A percentile compares a stretch with the other conserved stretches of the same genome.
Conservation (phyloP, 768 basidiomycete genomes). For the Tulasnella sp. region DNA sequence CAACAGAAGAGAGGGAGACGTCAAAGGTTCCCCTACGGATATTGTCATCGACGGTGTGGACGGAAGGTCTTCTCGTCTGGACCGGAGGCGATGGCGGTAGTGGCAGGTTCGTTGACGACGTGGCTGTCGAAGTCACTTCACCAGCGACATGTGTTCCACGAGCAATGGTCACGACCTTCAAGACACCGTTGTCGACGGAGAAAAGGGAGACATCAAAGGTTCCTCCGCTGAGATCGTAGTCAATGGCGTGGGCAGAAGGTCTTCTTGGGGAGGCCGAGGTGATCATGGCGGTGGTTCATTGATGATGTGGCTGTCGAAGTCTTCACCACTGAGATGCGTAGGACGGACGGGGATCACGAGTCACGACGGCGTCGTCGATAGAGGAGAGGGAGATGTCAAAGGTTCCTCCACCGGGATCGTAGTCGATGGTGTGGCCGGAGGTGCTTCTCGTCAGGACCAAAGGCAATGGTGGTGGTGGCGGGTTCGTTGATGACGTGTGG, state of each 20-base stretch:
- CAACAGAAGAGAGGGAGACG: conserved; percentile 93
- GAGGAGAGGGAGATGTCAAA: too few species aligned
- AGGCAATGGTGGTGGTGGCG: conserved; percentile 37
- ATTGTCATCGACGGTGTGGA: conserved; percentile 49
- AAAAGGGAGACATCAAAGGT: conserved; percentile 31
- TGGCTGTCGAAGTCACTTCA: too few species aligned
- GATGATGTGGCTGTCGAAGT: too few species aligned
- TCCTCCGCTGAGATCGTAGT: conserved; percentile 39
- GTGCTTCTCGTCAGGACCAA: conserved; percentile 40
- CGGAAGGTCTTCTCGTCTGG: conserved; percentile 69
- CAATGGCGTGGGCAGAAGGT: conserved; percentile 30
- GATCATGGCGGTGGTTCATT: too few species aligned
- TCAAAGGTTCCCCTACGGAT: conserved; percentile 99
- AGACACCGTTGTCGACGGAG: conserved; percentile 34
- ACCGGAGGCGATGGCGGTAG: conserved; percentile 95
- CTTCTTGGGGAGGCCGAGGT: too few species aligned
- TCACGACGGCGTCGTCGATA: too few species aligned
- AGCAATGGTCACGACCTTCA: conserved; percentile 29
- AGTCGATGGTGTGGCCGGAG: too few species aligned
- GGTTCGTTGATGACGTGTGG: too few species aligned
- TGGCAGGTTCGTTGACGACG: conserved; percentile 96
- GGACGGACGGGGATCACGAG: too few species aligned
- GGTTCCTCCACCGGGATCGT: too few species aligned
- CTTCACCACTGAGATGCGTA: too few species aligned
- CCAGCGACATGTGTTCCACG: conserved; percentile 34